Base-by-base conservation (phyloP, 2,329 filamentous ascomycete species). In the Trichoderma sp. region DNA sequence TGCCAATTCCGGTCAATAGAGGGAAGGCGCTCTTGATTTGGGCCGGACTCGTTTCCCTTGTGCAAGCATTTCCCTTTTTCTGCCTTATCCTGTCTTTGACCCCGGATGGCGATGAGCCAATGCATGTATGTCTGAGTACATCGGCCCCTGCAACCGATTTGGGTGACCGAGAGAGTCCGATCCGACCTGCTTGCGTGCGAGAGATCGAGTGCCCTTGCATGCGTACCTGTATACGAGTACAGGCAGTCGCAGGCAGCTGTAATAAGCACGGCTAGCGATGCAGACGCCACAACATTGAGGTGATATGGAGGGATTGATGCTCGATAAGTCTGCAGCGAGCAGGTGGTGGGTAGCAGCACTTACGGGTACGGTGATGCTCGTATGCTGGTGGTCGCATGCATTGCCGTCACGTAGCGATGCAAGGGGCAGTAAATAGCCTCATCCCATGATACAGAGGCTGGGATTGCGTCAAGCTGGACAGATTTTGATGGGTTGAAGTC, bases 101-200 rank as follows among this genome's bases (percentile, higher is more conserved):
- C 56, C 66, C 57, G 34, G 56, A 69, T 61, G 57, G 36, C 56
- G 66, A 56, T 56, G 63, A 43, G 47, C 28, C 36, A 51, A 61
- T 69, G 66, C 66, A 51, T 53, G 57, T 62, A 51, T 53, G 57
- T 62, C 66, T 61, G 57, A 69, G 28, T 28, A 51, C 63, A 34
- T 47, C 43, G 43, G 43, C 43, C 43, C 43, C 43, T 51, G 43
- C 43, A 12, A n/a, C 30, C 47, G 56, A 53, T 61, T 61, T 32
- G 57, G 18, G 26, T 21, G 56, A 60, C 66, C 57, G 39, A 69
- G 26, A 11, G 32, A 69, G 24, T 32, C 56, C 36, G 36, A 69
- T 43, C 51, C 43, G 53, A 30, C 65, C 34, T 60, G 65, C 18
- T 58, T 67, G 14, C 24, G 56, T 56, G 53, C 65, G 65, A 28